phyloP scores from a whole-genome alignment of 768 basidiomycete species.

The Leucocoprinus birnbaumii region DNA sequence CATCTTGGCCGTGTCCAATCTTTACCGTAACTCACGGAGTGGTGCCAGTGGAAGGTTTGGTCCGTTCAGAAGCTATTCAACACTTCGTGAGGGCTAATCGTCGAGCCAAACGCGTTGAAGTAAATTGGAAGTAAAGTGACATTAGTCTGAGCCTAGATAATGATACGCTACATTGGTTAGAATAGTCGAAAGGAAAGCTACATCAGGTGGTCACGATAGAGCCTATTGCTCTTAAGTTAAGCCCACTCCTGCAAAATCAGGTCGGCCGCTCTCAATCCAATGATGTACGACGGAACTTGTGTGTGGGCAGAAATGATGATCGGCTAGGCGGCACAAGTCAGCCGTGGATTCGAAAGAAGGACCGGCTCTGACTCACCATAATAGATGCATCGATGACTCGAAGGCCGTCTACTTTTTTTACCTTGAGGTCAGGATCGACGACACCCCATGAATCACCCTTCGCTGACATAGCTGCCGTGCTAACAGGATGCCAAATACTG shows the following conservation, averaged over 20 bases:
- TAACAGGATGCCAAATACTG: slow-evolving; percentile 4
- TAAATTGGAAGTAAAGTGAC: no score
- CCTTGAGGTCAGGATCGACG: slow-evolving; percentile 13
- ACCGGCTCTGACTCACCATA: slow-evolving; percentile 4
- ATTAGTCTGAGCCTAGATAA: no score
- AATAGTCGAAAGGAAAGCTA: no score
- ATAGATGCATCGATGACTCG: slow-evolving; percentile 15
- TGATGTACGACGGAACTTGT: slow-evolving; percentile 23
- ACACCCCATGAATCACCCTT: slow-evolving; percentile 11
- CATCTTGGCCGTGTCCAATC: no score
- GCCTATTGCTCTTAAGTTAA: neutral
- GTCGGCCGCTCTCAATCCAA: slow-evolving; percentile 20
- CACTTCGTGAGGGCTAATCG: no score
- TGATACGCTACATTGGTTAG: no score
- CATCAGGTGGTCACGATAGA: no score
- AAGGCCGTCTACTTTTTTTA: slow-evolving; percentile 12
- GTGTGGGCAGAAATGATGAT: slow-evolving; percentile 22
- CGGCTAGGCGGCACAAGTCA: slow-evolving; percentile 10
- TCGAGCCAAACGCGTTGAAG: no score
- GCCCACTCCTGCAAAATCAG: slow-evolving; percentile 1
- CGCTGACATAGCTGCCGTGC: slow-evolving; percentile 13
- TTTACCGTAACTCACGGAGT: no score
- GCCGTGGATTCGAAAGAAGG: no score
- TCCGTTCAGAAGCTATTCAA: no score
- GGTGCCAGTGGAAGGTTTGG: no score